Conservation (phyloP, 2,329 filamentous ascomycete species). For the Hypoxylon sp. region DNA sequence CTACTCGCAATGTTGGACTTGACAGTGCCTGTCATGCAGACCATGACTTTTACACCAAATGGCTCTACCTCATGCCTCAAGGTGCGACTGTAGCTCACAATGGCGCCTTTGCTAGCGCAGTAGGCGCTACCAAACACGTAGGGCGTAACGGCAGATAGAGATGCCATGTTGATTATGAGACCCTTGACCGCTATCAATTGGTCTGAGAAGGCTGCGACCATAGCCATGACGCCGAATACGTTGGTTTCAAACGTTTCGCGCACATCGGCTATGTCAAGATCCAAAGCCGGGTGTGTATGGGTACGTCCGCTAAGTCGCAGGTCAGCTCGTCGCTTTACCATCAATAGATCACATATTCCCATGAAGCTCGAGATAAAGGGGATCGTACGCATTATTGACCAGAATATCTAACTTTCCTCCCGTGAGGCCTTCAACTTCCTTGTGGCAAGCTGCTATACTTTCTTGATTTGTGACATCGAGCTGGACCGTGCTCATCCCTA, state of each 20-base stretch:
- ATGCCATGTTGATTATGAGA: conserved; percentile 67
- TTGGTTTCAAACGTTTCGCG: conserved; percentile 68
- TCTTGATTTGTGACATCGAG: conserved; percentile 67
- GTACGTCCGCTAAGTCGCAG: conserved; percentile 1
- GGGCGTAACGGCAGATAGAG: conserved; percentile 61
- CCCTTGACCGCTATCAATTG: conserved; percentile 64
- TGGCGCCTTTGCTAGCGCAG: conserved; percentile 65
- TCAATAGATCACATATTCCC: not conserved
- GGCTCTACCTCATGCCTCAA: conserved; percentile 66
- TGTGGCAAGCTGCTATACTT: conserved; percentile 63
- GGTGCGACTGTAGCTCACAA: conserved; percentile 65
- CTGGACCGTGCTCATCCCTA: conserved; percentile 62
- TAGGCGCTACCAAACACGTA: conserved; percentile 66
- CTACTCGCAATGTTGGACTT: conserved; percentile 58
- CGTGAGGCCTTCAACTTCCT: conserved; percentile 61
- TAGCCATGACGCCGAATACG: conserved; percentile 68
- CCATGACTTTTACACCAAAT: conserved; percentile 67
- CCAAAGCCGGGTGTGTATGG: conserved; percentile 57
- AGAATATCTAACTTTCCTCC: conserved; percentile 67
- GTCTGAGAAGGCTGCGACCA: conserved; percentile 62
- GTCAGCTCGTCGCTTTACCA: not conserved
- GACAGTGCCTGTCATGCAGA: conserved; percentile 66
- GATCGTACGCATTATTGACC: conserved; percentile 67
- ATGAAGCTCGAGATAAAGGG: not conserved
- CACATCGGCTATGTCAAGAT: conserved; percentile 65